phyloP scores from a whole-genome alignment of 1,284 basidiomycete genomes.

The Ceratobasidium sp. region DNA sequence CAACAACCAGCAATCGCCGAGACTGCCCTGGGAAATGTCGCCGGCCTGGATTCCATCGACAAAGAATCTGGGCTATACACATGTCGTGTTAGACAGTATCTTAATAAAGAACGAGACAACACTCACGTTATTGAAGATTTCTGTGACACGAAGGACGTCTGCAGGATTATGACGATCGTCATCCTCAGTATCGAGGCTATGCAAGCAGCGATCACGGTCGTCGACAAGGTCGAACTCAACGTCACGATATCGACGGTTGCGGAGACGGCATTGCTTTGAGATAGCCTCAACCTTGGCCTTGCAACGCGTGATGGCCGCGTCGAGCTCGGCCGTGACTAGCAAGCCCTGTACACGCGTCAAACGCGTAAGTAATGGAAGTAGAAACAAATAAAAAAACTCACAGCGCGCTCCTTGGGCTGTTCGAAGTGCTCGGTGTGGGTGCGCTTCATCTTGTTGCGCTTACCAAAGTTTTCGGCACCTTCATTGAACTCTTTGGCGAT shows the following conservation, averaged over 20 bases:
- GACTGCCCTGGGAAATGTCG: conserved; percentile 62
- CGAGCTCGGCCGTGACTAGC: conserved; percentile 47
- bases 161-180: conserved; percentile 47
- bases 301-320: conserved; percentile 46
- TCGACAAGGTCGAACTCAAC: conserved; percentile 67
- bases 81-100: neutral
- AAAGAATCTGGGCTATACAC: conserved; percentile 59
- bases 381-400: neutral
- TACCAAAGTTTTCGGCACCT: conserved; percentile 12
- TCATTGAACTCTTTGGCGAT: conserved; percentile 21
- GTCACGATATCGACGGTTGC: conserved; percentile 56
- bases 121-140: conserved; percentile 60
- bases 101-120: neutral
- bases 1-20: conserved; percentile 67
- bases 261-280: conserved; percentile 50
- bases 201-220: conserved; percentile 62
- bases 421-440: conserved; percentile 40
- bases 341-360: conserved; percentile 45
- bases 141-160: conserved; percentile 62
- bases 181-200: conserved; percentile 55
- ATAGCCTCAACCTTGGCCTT: conserved; percentile 47
- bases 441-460: conserved; percentile 40
- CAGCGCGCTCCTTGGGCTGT: conserved; percentile 38
- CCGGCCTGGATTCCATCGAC: conserved; percentile 57
- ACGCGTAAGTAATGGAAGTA: neutral